phyloP scores from a whole-genome alignment of 345 rosid species.

The Camelina neglecta region DNA sequence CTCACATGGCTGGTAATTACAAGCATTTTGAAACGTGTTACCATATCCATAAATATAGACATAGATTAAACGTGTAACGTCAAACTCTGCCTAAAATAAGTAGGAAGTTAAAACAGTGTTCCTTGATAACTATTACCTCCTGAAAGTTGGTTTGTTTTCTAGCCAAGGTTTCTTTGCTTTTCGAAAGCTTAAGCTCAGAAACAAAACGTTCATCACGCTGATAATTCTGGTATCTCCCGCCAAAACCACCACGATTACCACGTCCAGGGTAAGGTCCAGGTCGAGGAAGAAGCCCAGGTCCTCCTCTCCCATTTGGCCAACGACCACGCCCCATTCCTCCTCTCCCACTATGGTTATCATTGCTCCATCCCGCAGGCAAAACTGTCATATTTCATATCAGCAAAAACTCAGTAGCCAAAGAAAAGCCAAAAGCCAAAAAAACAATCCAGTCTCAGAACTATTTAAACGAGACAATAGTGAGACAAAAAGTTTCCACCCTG shows the following conservation, averaged over 20 bases:
- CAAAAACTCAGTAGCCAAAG: neutral
- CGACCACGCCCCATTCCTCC: conserved; percentile 83
- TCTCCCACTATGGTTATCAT: conserved; percentile 64
- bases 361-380: conserved; percentile 64
- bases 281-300: conserved; percentile 88
- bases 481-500: neutral
- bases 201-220: conserved; percentile 91
- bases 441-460: neutral
- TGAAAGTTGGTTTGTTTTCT: conserved; percentile 82
- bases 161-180: conserved; percentile 87
- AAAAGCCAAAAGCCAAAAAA: neutral
- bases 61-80: neutral
- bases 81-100: conserved; percentile 5
- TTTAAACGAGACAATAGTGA: neutral
- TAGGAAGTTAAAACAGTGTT: neutral
- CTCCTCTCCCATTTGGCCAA: conserved; percentile 78
- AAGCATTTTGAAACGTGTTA: conserved; percentile 16
- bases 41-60: neutral
- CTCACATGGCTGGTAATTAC: conserved; percentile 74
- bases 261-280: conserved; percentile 88
- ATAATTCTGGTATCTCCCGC: conserved; percentile 65
- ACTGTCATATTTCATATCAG: conserved; percentile 50
- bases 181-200: conserved; percentile 82
- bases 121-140: conserved; percentile 58
- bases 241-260: conserved; percentile 65